These are phyloP conservation scores for Infundibulicybe gibba DNA, from an alignment of 768 basidiomycete species.

Conservation along the genomic window DNA sequence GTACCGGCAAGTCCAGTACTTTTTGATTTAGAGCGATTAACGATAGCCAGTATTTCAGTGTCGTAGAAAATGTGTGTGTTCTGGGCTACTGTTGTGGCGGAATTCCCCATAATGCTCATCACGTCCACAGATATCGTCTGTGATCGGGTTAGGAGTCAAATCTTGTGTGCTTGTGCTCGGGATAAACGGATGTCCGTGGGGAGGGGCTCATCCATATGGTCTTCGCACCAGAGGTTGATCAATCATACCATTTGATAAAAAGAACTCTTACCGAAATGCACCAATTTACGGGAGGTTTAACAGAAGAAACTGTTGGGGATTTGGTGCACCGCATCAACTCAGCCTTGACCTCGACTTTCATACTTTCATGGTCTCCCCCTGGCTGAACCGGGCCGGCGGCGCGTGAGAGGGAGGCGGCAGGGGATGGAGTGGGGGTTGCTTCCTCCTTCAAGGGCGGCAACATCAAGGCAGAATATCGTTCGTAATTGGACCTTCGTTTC, in stretches of 20 bases:
- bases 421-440: constrained; percentile 52
- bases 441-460: constrained; percentile 71
- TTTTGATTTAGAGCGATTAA: constrained; percentile 66
- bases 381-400: constrained; percentile 4
- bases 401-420: constrained; percentile 49
- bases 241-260: too few relatives aligned
- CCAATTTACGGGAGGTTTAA: too few relatives aligned
- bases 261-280: too few relatives aligned
- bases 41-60: constrained; percentile 61
- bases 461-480: constrained; percentile 58
- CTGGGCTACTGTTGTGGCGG: constrained; percentile 39
- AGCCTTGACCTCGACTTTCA: not conserved
- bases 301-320: too few relatives aligned
- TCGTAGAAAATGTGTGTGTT: constrained; percentile 67
- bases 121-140: constrained; percentile 74
- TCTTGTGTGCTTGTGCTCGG: not conserved
- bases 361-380: not conserved
- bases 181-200: too few relatives aligned
- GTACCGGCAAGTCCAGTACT: constrained; percentile 65
- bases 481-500: constrained; percentile 63
- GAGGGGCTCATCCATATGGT: too few relatives aligned
- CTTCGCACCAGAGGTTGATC: too few relatives aligned
- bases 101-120: constrained; percentile 51
- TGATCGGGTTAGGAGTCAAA: constrained; percentile 25
- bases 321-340: too few relatives aligned